phyloP scores from a whole-genome alignment of 768 basidiomycete species.

The Cyclocybe aegerita region DNA sequence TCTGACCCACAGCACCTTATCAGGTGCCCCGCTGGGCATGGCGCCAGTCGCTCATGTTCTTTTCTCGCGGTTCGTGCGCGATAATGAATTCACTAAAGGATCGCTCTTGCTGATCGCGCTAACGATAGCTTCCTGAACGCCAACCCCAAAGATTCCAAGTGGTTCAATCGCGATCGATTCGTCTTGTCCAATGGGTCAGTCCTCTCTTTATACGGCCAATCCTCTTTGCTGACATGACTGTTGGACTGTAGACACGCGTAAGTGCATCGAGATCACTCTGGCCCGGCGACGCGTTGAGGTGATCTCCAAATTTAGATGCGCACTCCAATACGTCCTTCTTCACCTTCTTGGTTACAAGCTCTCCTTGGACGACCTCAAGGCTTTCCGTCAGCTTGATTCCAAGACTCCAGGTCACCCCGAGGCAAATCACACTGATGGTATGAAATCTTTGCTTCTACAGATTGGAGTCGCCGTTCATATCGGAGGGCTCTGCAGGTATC shows the following conservation, averaged over 20 bases:
- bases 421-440: conserved; percentile 51
- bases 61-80: conserved; percentile 58
- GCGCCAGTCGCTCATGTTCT: conserved; percentile 81
- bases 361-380: conserved; percentile 88
- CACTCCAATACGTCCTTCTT: conserved; percentile 88
- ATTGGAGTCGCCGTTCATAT: not conserved
- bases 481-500: conserved; percentile 42
- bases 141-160: conserved; percentile 87
- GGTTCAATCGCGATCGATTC: conserved; percentile 97
- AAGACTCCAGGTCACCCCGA: conserved; percentile 95
- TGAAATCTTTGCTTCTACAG: not conserved
- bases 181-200: conserved; percentile 93
- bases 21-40: conserved; percentile 94
- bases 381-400: conserved; percentile 89
- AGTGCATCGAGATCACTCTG: conserved; percentile 25
- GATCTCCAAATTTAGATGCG: conserved; percentile 58
- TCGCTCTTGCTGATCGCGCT: conserved; percentile 9
- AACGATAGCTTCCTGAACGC: conserved; percentile 80
- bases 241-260: conserved; percentile 64
- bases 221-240: conserved; percentile 11
- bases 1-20: conserved; percentile 12
- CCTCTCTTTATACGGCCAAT: not conserved
- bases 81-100: not conserved
- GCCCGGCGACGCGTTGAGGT: not conserved
- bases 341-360: conserved; percentile 93